Evolutionary conservation across 306 rosid genomes (phyloP), one percentile per base, ranked within the genome.

Genomic region (Myrica gale): DNA sequence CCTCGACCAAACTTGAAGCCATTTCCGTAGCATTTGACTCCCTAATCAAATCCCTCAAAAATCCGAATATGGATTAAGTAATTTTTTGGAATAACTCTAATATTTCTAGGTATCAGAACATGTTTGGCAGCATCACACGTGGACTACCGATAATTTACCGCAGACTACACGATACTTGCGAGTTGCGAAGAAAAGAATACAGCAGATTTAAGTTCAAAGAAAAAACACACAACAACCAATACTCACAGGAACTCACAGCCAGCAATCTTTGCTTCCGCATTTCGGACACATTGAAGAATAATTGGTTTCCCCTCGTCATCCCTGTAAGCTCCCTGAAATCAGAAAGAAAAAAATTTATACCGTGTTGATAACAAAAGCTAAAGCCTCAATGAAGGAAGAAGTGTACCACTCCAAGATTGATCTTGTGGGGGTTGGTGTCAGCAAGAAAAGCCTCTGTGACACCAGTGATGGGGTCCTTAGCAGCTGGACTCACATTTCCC

Each of bases 331-430:
- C 87, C 87, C 87, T 83, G 47, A 12, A 9, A 69, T 47, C 21
- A 37, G 58, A 20, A 44, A 51, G 16, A 75, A 8, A 12, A 11
- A n/a, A 3, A 11, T 48, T 11, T 15, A 32, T 32, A 32, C 37
- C 2, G 37, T 32, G 37, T 32, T 32, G 3, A 32, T 32, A 32
- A 32, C 66, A 73, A 5, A 4, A 48, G 58, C 1, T 62, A 75
- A 76, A 0, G 53, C 39, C 56, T 43, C 23, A 39, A 11, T 4
- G 41, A 43, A 75, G 48, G 74, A 19, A 47, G 6, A 73, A 73
- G 6, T 20, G 10, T 76, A 83, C 87, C 87, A 79, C 76, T 76
- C 87, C 84, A 19, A 83, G 87, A 78, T 83, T 83, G 79, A 83
- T 83, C 74, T 73, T 83, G 63, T 83, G 45, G 26, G 82, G 84